phyloP scores from a whole-genome alignment of 2,329 filamentous ascomycete species.

The Colletotrichum echinochloae region DNA sequence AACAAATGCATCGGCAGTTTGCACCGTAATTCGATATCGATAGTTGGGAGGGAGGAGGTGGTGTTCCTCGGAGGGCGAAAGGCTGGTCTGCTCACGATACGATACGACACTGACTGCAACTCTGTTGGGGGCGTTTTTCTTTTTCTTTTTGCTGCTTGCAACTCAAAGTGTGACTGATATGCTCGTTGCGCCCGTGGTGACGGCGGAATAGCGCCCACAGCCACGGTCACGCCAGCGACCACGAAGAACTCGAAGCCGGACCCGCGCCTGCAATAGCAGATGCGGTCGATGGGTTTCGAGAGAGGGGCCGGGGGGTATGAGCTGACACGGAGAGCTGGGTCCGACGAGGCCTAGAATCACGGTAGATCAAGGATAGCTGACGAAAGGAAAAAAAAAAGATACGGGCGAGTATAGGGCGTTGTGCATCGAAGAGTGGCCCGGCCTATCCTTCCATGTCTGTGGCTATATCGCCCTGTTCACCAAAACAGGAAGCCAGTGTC shows the following conservation, averaged over 20 bases:
- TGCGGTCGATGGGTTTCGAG: neutral
- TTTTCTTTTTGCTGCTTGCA: constrained; percentile 4
- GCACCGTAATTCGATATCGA: constrained; percentile 10
- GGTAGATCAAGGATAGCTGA: constrained; percentile 1
- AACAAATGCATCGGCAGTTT: constrained; percentile 39
- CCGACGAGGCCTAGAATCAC: constrained; percentile 26
- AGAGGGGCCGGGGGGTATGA: neutral
- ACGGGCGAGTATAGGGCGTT: constrained; percentile 12
- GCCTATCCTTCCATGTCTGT: constrained; percentile 13
- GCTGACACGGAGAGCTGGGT: constrained; percentile 17
- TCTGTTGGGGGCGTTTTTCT: neutral
- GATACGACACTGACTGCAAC: constrained; percentile 22
- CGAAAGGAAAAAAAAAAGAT: neutral
- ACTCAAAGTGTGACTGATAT: constrained; percentile 19
- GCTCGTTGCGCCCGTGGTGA: constrained; percentile 6
- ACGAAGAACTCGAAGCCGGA: neutral
- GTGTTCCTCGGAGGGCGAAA: constrained; percentile 3
- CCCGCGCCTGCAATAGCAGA: neutral
- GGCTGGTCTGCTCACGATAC: constrained; percentile 25
- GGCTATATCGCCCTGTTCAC: constrained; percentile 3
- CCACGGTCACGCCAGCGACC: neutral
- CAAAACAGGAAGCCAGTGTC: neutral
- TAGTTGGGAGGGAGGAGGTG: neutral
- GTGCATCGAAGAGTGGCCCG: constrained; percentile 28
- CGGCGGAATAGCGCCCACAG: neutral